phyloP scores from a whole-genome alignment of 768 basidiomycete species.

The Tricholoma hemisulphureum region DNA sequence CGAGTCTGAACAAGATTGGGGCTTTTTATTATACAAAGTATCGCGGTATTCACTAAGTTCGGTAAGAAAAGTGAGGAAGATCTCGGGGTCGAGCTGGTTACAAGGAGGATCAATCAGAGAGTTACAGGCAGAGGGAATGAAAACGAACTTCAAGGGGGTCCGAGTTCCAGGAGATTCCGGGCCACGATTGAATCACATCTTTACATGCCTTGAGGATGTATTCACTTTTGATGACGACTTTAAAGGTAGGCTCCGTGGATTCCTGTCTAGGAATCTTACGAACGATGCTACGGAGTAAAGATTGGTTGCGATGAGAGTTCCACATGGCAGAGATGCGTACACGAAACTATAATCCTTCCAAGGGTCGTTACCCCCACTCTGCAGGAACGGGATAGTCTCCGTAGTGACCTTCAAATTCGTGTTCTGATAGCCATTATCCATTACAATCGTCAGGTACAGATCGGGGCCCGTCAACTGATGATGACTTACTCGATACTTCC shows the following conservation, averaged over 20 bases:
- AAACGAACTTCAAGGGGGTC: slow-evolving; percentile 51
- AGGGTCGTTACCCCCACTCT: slow-evolving; percentile 43
- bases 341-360: slow-evolving; percentile 61
- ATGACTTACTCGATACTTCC: slow-evolving; percentile 51
- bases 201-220: slow-evolving; percentile 57
- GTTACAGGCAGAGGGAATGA: background rate
- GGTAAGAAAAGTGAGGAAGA: slow-evolving; percentile 53
- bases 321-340: slow-evolving; percentile 25
- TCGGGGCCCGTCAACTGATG: too few species aligned
- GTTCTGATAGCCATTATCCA: slow-evolving; percentile 33
- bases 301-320: background rate
- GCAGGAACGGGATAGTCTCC: slow-evolving; percentile 43
- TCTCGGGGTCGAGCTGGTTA: slow-evolving; percentile 52
- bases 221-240: slow-evolving; percentile 56
- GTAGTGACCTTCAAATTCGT: slow-evolving; percentile 52
- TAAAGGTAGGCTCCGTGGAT: slow-evolving; percentile 43
- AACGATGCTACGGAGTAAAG: slow-evolving; percentile 39
- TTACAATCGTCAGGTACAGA: background rate
- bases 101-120: background rate
- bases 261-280: slow-evolving; percentile 46
- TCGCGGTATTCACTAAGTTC: slow-evolving; percentile 45
- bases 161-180: slow-evolving; percentile 60
- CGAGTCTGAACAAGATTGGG: slow-evolving; percentile 29
- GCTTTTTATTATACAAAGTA: slow-evolving; percentile 34
- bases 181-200: slow-evolving; percentile 56